Base-by-base conservation (phyloP, 345 rosid genomes). In the Erodium maritimum region DNA sequence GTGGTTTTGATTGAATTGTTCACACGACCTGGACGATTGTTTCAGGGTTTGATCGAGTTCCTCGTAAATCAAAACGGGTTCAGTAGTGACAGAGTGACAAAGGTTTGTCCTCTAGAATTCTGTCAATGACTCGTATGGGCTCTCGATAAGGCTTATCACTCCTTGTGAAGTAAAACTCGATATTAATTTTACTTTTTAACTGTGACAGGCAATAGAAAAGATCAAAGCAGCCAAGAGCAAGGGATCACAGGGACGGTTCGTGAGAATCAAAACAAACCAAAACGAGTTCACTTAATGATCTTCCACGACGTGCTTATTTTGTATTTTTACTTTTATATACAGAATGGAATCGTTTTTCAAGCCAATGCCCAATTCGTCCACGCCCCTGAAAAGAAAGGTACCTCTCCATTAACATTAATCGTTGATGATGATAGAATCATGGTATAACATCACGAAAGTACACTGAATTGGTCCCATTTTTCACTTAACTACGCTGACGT, bases 31-130 rank as follows among this genome's bases (percentile, higher is more conserved):
- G 23, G 17, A 11, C 50, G 33, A 19, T 53, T n/a, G n/a, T 67
- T 57, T 23, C 54, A 67, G 66, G 71, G 62, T 17, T 37, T 67
- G 37, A 61, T 67, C 33, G 52, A 77, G 33, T 85, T 83, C 71
- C 75, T 93, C 65, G 91, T 93, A 69, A 83, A 76, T 75, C 97
- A 87, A 77, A 89, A 93, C 75, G 99, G 97, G 63, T 87, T 93
- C 82, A 87, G 77, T 65, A 67, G 74, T 33, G 96, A 87, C 57
- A 80, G 99, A 71, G 85, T 90, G 54, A 83, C 81, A 19, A 91
- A 91, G 96, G 96, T 89, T 23, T 62, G 64, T 22, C 42, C 48
- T 54, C 21, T 24, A 19, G 17, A 1, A 22, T 61, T 22, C 33
- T 9, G 58, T 45, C 42, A 52, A 22, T 52, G 17, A 19, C 21